Conservation (phyloP, 371 early-diverging fungal species). For the Mortierella sp. region DNA sequence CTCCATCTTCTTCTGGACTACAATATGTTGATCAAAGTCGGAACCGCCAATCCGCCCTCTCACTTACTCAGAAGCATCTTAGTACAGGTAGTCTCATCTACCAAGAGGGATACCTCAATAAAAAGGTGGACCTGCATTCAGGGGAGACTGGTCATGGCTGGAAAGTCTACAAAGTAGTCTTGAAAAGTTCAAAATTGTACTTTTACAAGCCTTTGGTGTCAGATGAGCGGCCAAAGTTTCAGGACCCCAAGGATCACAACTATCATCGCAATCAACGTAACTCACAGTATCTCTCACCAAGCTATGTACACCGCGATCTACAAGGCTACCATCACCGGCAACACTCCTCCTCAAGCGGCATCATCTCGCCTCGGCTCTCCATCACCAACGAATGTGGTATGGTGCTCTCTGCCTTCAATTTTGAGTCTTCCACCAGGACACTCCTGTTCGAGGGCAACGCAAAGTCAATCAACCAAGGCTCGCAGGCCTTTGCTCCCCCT, state of each 20-base stretch:
- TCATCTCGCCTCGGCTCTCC: constrained; percentile 30
- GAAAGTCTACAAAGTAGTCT: constrained; percentile 81
- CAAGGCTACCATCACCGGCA: constrained; percentile 52
- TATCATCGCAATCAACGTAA: constrained; percentile 57
- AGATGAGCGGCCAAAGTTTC: constrained; percentile 66
- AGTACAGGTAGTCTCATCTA: constrained; percentile 44
- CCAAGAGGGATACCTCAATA: constrained; percentile 76
- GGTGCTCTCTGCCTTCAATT: constrained; percentile 65
- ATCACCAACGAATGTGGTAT: constrained; percentile 62
- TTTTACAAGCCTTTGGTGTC: constrained; percentile 79
- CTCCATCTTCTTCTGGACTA: background rate
- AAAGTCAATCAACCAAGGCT: constrained; percentile 34
- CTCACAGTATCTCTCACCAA: constrained; percentile 30
- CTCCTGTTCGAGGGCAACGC: constrained; percentile 67
- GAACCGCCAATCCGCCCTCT: background rate
- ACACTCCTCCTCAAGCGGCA: constrained; percentile 48
- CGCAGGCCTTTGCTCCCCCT: constrained; percentile 59
- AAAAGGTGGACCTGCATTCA: constrained; percentile 72
- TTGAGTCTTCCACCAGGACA: constrained; percentile 64
- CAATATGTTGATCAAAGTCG: background rate
- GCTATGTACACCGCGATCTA: constrained; percentile 28
- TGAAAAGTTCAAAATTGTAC: constrained; percentile 86
- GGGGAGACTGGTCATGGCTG: constrained; percentile 79
- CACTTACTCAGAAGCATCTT: constrained; percentile 34
- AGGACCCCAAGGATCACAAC: constrained; percentile 69